A percentile compares a stretch with the other conserved stretches of the same genome.
phyloP scores from a whole-genome alignment of 73 alveolate genomes.

The Breviolum minutum region DNA sequence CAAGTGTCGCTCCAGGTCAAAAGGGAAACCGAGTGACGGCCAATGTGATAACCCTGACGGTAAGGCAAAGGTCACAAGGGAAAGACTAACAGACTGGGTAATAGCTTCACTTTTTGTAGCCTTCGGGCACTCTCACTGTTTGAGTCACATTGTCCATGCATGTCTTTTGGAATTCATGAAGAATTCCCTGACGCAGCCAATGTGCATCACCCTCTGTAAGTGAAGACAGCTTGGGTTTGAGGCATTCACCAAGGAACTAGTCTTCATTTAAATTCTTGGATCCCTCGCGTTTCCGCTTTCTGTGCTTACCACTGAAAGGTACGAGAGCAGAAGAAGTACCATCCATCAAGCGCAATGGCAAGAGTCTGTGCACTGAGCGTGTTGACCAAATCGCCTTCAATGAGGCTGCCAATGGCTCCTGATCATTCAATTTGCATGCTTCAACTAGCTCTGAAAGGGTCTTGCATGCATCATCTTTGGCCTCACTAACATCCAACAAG shows the following conservation, averaged over 20 bases:
- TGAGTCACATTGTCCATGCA: background rate
- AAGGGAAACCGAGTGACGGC: too few species aligned
- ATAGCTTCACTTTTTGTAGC: too few species aligned
- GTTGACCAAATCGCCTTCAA: constrained; percentile 40
- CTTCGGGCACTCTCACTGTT: too few species aligned
- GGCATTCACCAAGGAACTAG: background rate
- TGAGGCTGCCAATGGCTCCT: constrained; percentile 2
- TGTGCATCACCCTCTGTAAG: constrained; percentile 16
- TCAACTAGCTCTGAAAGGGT: background rate
- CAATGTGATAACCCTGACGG: too few species aligned
- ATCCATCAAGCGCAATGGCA: constrained; percentile 14
- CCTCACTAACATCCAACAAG: constrained; percentile 1
- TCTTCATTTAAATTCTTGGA: background rate
- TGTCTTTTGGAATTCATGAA: background rate
- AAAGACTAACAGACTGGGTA: too few species aligned
- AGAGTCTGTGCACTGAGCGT: background rate
- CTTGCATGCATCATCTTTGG: background rate
- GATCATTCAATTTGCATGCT: background rate
- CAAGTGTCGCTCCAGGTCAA: too few species aligned
- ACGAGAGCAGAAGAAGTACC: constrained; percentile 18
- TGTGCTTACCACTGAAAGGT: background rate
- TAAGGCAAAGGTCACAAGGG: too few species aligned
- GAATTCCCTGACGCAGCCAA: constrained; percentile 15
- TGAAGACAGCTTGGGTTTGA: constrained; percentile 37
- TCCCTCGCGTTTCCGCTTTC: background rate